Evolutionary conservation across 1,139 yeast genomes (phyloP), one percentile per base, ranked within the genome.

Genomic region (Saccharomyces hybrid): DNA sequence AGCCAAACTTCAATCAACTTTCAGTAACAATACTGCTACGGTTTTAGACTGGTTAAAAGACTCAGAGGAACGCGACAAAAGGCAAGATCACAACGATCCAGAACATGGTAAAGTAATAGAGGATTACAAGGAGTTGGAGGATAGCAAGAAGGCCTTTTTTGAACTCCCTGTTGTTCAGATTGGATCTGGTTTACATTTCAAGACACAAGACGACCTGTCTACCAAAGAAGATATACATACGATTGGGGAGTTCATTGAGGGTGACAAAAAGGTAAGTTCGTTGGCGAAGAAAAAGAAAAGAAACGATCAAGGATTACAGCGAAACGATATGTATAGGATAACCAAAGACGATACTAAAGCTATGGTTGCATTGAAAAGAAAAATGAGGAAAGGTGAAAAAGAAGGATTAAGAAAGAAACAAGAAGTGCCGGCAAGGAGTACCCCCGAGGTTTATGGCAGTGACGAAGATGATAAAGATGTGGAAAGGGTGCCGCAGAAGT

Each of bases 271-370:
- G 46, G 58, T 70, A 1, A 61, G 62, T 27, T 58, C 70, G 3
- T 52, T 70, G 38, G 60, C 70, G 1, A 70, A 68, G 54, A 66
- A 65, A 57, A 67, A 62, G 57, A 62, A 61, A 48, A 57, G 62
- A 41, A 57, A 51, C 13, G 60, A 55, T 54, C 53, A 25, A 58
- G 55, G 32, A 49, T 55, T 9, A 52, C 38, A 9, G 41, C 57
- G 56, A 41, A 62, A 58, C 38, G 58, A 58, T 42, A 60, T 67
- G 5, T 63, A 68, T 48, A 61, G 65, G 52, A 59, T 63, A 3
- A 59, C 62, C 2, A 66, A 66, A 49, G 67, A 64, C 49, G 73
- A 70, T 52, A 66, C 71, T 2, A 63, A 61, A 49, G 72, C 73
- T 0, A 70, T 69, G 67, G 58, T 65, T 11, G 68, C 72, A 0